A percentile compares a stretch with the other conserved stretches of the same genome.
These are phyloP conservation scores for Viola pubescens DNA, from an alignment of 441 rosid genomes.

Conservation along the genomic window DNA sequence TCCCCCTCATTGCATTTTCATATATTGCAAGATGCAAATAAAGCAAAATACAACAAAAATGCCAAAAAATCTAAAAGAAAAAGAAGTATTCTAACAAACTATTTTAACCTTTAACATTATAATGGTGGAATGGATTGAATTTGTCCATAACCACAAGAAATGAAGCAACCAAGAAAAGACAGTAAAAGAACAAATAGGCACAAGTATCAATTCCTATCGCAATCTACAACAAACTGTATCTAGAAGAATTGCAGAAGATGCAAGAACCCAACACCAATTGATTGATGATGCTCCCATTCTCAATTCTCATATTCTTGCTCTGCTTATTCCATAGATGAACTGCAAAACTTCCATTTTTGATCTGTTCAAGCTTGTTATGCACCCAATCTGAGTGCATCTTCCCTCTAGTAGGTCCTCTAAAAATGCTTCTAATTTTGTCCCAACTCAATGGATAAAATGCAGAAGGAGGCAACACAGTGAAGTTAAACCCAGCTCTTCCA, in stretches of 20 bases:
- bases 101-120: neutral
- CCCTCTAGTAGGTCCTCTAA: constrained; percentile 37
- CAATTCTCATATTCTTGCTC: constrained; percentile 45
- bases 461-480: constrained; percentile 60
- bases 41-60: neutral
- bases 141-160: neutral
- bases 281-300: constrained; percentile 60
- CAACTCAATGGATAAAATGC: constrained; percentile 85
- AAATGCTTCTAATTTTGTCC: constrained; percentile 49
- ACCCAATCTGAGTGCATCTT: constrained; percentile 40
- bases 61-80: neutral
- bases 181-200: neutral
- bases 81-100: neutral
- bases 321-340: constrained; percentile 84
- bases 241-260: constrained; percentile 52
- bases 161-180: constrained; percentile 1
- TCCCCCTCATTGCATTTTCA: neutral
- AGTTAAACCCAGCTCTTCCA: constrained; percentile 31
- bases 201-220: constrained; percentile 3
- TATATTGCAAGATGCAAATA: too few relatives aligned
- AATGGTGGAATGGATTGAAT: constrained; percentile 4
- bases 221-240: constrained; percentile 21
- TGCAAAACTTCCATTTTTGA: constrained; percentile 40
- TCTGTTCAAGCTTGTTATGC: constrained; percentile 31
- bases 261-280: constrained; percentile 44